A percentile compares a stretch with the other conserved stretches of the same genome.
These are phyloP conservation scores for Ustilago cynodontis DNA, from an alignment of 1,284 basidiomycete genomes.

Conservation along the genomic window DNA sequence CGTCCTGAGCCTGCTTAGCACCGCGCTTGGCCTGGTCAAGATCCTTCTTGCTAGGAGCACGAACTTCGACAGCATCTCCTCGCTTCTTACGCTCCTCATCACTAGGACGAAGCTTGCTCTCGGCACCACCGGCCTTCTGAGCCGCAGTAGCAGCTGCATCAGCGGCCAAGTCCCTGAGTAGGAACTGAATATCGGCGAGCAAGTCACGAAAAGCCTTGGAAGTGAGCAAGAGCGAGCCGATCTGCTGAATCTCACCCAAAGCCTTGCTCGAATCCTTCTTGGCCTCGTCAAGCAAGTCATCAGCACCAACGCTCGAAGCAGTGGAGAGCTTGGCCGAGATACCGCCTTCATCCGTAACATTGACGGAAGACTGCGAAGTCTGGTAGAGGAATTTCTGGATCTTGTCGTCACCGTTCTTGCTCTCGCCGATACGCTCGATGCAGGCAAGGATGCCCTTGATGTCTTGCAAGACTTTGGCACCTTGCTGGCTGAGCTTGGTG, in stretches of 20 bases:
- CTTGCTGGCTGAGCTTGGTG: conserved; percentile 54
- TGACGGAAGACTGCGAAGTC: conserved; percentile 66
- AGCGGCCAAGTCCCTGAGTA: conserved; percentile 72
- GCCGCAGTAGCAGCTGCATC: conserved; percentile 69
- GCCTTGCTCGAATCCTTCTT: conserved; percentile 69
- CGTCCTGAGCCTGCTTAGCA: conserved; percentile 67
- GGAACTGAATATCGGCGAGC: conserved; percentile 71
- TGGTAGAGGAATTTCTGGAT: conserved; percentile 71
- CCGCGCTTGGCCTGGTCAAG: conserved; percentile 70
- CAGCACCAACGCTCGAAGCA: conserved; percentile 53
- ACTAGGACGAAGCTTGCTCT: conserved; percentile 62
- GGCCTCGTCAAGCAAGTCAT: conserved; percentile 66
- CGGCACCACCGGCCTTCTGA: conserved; percentile 58
- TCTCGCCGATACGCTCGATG: conserved; percentile 54
- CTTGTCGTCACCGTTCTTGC: conserved; percentile 69
- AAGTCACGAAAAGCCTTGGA: conserved; percentile 71
- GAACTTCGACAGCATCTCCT: conserved; percentile 55
- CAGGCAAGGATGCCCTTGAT: conserved; percentile 57
- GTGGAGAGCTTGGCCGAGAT: conserved; percentile 33
- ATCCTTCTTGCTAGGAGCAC: conserved; percentile 66
- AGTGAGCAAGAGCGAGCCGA: conserved; percentile 71
- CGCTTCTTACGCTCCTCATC: conserved; percentile 64
- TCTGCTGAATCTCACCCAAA: conserved; percentile 71
- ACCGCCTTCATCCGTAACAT: conserved; percentile 40
- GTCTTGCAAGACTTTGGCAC: conserved; percentile 47